phyloP scores from a whole-genome alignment of 2,329 filamentous ascomycete genomes.

The Verticillium dahliae region DNA sequence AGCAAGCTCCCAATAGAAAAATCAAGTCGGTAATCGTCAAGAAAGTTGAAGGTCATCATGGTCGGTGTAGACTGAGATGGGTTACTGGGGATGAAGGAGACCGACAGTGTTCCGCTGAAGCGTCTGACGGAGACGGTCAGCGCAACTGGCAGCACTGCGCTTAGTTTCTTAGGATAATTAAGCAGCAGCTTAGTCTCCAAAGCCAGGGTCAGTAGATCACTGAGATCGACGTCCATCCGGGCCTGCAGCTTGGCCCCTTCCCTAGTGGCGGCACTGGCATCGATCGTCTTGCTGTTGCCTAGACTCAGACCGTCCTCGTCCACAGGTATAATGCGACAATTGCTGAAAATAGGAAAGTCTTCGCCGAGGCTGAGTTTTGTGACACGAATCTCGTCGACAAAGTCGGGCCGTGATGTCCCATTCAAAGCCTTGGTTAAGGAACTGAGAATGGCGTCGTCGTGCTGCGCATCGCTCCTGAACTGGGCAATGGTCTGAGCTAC shows the following conservation, averaged over 20 bases:
- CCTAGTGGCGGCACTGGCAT: slow-evolving; percentile 43
- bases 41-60: slow-evolving; percentile 89
- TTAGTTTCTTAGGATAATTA: slow-evolving; percentile 87
- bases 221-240: slow-evolving; percentile 93
- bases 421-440: slow-evolving; percentile 84
- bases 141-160: slow-evolving; percentile 86
- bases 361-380: slow-evolving; percentile 92
- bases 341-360: slow-evolving; percentile 98
- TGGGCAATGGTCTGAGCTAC: slow-evolving; percentile 96
- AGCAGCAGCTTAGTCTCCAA: slow-evolving; percentile 90
- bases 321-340: slow-evolving; percentile 90
- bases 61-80: slow-evolving; percentile 66
- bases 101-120: slow-evolving; percentile 89
- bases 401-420: slow-evolving; percentile 78
- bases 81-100: slow-evolving; percentile 82
- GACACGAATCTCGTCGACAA: slow-evolving; percentile 87
- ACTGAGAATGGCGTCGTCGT: slow-evolving; percentile 82
- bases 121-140: slow-evolving; percentile 85
- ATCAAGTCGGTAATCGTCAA: slow-evolving; percentile 80
- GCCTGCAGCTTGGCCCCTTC: slow-evolving; percentile 79
- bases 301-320: slow-evolving; percentile 67
- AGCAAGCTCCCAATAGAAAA: slow-evolving; percentile 75
- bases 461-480: slow-evolving; percentile 84
- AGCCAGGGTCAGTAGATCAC: slow-evolving; percentile 90
- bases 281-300: slow-evolving; percentile 42